Evolutionary conservation across 1,284 basidiomycete genomes (phyloP).

Genomic region (Rhizoctonia solani): DNA sequence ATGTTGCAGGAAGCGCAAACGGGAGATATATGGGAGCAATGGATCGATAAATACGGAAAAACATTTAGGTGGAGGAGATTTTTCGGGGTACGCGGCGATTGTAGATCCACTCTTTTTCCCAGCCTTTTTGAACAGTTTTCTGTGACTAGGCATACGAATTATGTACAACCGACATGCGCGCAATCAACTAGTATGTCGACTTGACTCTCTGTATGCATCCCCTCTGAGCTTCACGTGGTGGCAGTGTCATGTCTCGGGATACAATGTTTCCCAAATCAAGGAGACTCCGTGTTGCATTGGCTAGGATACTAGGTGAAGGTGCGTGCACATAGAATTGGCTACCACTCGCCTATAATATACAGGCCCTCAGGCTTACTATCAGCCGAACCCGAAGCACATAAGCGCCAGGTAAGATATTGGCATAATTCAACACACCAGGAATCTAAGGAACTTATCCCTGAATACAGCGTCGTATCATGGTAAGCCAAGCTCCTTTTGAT

Average conservation of each 20-base stretch:
- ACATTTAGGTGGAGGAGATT: constrained; percentile 16
- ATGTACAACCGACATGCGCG: constrained; percentile 22
- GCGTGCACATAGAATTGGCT: not conserved
- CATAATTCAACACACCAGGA: not conserved
- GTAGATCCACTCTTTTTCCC: not conserved
- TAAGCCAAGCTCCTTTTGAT: not conserved
- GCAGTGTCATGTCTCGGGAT: constrained; percentile 9
- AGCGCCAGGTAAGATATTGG: constrained; percentile 10
- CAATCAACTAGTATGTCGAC: constrained; percentile 18
- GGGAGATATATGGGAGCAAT: not conserved
- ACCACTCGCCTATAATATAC: not conserved
- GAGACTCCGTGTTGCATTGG: not conserved
- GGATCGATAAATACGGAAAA: constrained; percentile 31
- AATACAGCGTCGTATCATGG: constrained; percentile 36
- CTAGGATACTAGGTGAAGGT: constrained; percentile 34
- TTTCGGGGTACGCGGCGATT: constrained; percentile 23
- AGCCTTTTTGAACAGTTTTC: not conserved
- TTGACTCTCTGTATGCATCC: not conserved
- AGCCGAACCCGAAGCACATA: constrained; percentile 23
- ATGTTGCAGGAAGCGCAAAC: not conserved
- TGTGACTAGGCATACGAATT: constrained; percentile 5
- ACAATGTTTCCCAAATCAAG: constrained; percentile 4
- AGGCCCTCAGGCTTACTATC: constrained; percentile 2
- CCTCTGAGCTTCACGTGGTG: not conserved
- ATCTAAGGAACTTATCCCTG: not conserved